A percentile compares a stretch with the other conserved stretches of the same genome.
phyloP scores from a whole-genome alignment of 345 rosid species.

The Bruguiera sexangula region DNA sequence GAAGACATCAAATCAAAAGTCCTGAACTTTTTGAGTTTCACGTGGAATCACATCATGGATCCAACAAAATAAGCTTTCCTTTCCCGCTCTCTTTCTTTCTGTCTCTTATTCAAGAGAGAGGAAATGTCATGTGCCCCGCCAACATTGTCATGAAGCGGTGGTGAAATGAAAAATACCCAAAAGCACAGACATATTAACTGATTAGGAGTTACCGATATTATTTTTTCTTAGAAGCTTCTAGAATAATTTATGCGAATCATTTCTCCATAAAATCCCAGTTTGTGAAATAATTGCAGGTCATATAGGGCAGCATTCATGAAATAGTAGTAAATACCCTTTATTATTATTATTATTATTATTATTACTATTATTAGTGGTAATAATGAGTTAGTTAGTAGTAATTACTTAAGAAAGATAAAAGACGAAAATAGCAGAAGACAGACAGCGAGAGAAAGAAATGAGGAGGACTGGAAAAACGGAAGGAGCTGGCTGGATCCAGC shows the following conservation, averaged over 20 bases:
- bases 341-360: too few species aligned
- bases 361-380: too few species aligned
- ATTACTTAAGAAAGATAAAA: not conserved
- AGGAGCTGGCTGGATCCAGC: slow-evolving; percentile 12
- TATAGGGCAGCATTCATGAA: too few species aligned
- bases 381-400: not conserved
- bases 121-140: slow-evolving; percentile 4
- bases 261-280: too few species aligned
- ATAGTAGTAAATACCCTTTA: too few species aligned
- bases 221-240: too few species aligned
- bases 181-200: too few species aligned
- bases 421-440: not conserved
- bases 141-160: not conserved
- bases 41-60: not conserved
- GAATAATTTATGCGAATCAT: too few species aligned
- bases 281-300: too few species aligned
- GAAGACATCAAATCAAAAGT: not conserved
- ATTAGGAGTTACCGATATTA: too few species aligned
- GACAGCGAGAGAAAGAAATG: not conserved
- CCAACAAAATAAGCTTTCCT: not conserved
- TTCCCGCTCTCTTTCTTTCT: not conserved
- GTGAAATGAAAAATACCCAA: too few species aligned
- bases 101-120: not conserved
- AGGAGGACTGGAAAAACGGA: slow-evolving; percentile 16
- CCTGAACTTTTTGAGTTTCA: not conserved